Evolutionary conservation across 2,329 filamentous ascomycete species (phyloP).

Genomic region (Teratosphaeriaceae sp.): DNA sequence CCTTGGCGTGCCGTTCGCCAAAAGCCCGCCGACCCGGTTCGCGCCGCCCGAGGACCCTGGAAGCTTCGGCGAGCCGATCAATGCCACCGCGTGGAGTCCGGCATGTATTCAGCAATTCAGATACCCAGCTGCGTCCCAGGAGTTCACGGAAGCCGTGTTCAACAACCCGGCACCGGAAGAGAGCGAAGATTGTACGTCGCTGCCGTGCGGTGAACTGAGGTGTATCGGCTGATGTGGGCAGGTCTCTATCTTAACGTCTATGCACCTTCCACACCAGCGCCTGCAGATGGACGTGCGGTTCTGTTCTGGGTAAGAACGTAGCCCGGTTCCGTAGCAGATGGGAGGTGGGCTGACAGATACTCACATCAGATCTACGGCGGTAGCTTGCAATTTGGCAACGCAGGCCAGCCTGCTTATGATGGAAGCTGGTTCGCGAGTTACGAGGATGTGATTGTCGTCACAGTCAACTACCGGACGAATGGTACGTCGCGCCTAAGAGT

Average conservation of each 20-base stretch:
- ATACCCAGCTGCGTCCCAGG: slow-evolving; percentile 21
- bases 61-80: slow-evolving; percentile 15
- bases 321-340: too few species aligned
- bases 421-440: slow-evolving; percentile 28
- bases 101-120: slow-evolving; percentile 30
- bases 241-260: slow-evolving; percentile 29
- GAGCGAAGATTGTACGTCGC: slow-evolving; percentile 28
- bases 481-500: slow-evolving; percentile 11
- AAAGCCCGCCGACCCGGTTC: slow-evolving; percentile 27
- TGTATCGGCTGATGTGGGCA: neutral
- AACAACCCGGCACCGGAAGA: slow-evolving; percentile 27
- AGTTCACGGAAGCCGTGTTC: slow-evolving; percentile 27
- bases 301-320: slow-evolving; percentile 29
- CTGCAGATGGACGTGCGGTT: slow-evolving; percentile 23
- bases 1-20: slow-evolving; percentile 30
- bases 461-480: slow-evolving; percentile 30
- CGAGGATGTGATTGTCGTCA: slow-evolving; percentile 31
- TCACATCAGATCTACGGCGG: slow-evolving; percentile 29
- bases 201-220: neutral
- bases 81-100: slow-evolving; percentile 25
- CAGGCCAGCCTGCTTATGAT: slow-evolving; percentile 25
- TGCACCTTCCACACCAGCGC: slow-evolving; percentile 23
- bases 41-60: slow-evolving; percentile 19
- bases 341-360: too few species aligned
- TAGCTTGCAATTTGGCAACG: slow-evolving; percentile 25